Conservation (phyloP, 2,329 filamentous ascomycete species). For the Alternaria infectoria region DNA sequence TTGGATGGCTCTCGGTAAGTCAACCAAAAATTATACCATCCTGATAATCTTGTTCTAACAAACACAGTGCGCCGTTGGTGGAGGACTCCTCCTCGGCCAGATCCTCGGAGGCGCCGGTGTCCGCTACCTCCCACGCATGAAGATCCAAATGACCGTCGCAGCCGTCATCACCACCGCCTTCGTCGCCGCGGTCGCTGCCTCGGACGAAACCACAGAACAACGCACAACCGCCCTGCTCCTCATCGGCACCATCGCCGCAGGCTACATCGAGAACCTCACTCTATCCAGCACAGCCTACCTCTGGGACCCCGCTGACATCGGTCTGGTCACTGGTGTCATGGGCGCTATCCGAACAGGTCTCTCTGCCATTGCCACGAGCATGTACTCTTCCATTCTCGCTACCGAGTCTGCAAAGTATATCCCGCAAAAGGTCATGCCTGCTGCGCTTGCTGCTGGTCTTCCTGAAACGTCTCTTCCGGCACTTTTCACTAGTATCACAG, state of each 20-base stretch:
- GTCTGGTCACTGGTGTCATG: slow-evolving; percentile 39
- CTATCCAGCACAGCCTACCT: slow-evolving; percentile 35
- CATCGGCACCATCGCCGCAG: slow-evolving; percentile 34
- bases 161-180: slow-evolving; percentile 31
- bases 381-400: slow-evolving; percentile 41
- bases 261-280: slow-evolving; percentile 43
- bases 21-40: not conserved
- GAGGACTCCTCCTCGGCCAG: slow-evolving; percentile 42
- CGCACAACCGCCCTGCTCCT: slow-evolving; percentile 30
- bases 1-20: slow-evolving; percentile 41
- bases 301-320: slow-evolving; percentile 42
- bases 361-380: slow-evolving; percentile 33
- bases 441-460: slow-evolving; percentile 32
- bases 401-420: slow-evolving; percentile 37
- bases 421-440: slow-evolving; percentile 33
- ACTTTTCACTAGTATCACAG: slow-evolving; percentile 30
- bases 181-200: slow-evolving; percentile 32
- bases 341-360: slow-evolving; percentile 38
- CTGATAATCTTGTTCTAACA: slow-evolving; percentile 5
- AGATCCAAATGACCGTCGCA: slow-evolving; percentile 42
- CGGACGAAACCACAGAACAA: slow-evolving; percentile 20
- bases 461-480: slow-evolving; percentile 26
- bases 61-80: slow-evolving; percentile 36
- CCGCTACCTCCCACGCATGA: slow-evolving; percentile 37
- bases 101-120: slow-evolving; percentile 39